phyloP scores from a whole-genome alignment of 1,284 basidiomycete species.

The Malassezia dermatis region DNA sequence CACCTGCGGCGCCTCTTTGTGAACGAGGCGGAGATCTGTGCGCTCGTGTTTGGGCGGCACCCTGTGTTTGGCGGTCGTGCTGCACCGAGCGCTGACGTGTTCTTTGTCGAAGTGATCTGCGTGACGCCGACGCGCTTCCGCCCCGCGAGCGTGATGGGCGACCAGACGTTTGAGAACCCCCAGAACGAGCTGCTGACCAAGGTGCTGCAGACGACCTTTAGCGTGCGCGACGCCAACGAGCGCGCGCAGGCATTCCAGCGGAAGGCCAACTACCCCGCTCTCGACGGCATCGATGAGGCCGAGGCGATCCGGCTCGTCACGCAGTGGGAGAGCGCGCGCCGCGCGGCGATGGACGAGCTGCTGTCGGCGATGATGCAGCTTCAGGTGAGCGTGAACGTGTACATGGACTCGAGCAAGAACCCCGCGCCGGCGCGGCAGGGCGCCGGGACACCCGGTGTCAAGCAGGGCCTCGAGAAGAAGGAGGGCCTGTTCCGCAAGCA shows the following conservation, averaged over 20 bases:
- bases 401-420: constrained; percentile 95
- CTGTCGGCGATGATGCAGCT: constrained; percentile 76
- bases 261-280: constrained; percentile 53
- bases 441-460: constrained; percentile 85
- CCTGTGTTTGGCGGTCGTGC: constrained; percentile 58
- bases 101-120: constrained; percentile 86
- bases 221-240: constrained; percentile 54
- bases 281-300: constrained; percentile 32
- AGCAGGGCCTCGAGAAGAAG: constrained; percentile 96
- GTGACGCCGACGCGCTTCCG: constrained; percentile 92
- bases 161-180: constrained; percentile 85
- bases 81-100: constrained; percentile 76
- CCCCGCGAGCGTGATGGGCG: constrained; percentile 83
- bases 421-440: constrained; percentile 73
- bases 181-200: constrained; percentile 88
- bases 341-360: constrained; percentile 58
- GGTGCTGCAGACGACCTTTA: constrained; percentile 63
- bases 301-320: constrained; percentile 50
- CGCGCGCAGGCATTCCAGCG: constrained; percentile 58
- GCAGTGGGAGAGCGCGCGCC: constrained; percentile 48
- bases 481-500: constrained; percentile 96
- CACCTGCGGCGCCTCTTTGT: constrained; percentile 80
- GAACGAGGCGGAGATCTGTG: constrained; percentile 71
- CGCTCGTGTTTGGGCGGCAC: constrained; percentile 82
- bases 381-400: constrained; percentile 90